Evolutionary conservation across 352 stramenopile species (phyloP).

Genomic region (Pythium aquatile): DNA sequence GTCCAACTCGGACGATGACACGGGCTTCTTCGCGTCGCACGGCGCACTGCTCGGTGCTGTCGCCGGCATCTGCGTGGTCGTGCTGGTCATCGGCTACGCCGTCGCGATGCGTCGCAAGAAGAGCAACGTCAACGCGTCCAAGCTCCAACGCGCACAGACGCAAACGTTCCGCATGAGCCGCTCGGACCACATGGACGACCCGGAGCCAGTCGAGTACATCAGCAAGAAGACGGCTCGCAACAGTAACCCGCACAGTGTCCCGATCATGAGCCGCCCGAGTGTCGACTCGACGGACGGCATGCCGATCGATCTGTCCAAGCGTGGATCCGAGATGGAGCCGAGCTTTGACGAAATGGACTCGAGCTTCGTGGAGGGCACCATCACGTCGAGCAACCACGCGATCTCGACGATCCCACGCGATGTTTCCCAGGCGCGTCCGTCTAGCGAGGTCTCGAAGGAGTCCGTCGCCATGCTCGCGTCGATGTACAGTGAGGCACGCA

Average conservation of each 20-base stretch:
- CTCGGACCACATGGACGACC: conserved; percentile 24
- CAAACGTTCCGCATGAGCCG: conserved; percentile 19
- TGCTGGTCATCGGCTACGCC: conserved; percentile 23
- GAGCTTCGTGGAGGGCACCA: conserved; percentile 25
- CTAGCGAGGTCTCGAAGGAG: neutral
- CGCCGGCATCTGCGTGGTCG: conserved; percentile 16
- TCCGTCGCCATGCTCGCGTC: conserved; percentile 47
- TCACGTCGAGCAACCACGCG: conserved; percentile 23
- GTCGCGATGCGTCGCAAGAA: conserved; percentile 27
- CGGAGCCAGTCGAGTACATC: conserved; percentile 24
- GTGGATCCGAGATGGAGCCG: conserved; percentile 19
- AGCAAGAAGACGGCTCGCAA: conserved; percentile 23
- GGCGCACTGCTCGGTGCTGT: conserved; percentile 18
- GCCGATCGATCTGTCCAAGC: conserved; percentile 20
- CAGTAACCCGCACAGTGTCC: conserved; percentile 15
- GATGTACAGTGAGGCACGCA: conserved; percentile 30
- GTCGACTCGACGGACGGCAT: conserved; percentile 20
- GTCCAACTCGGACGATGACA: conserved; percentile 56
- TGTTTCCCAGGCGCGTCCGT: conserved; percentile 2
- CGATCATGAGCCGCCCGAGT: conserved; percentile 26
- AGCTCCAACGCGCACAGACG: conserved; percentile 7
- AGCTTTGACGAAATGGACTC: conserved; percentile 28
- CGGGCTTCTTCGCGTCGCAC: conserved; percentile 19
- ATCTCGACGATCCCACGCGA: conserved; percentile 7
- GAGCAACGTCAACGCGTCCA: neutral